A percentile compares a stretch with the other conserved stretches of the same genome.
Conservation (phyloP, 2,329 filamentous ascomycete species). For the Colletotrichum euphorbiae region DNA sequence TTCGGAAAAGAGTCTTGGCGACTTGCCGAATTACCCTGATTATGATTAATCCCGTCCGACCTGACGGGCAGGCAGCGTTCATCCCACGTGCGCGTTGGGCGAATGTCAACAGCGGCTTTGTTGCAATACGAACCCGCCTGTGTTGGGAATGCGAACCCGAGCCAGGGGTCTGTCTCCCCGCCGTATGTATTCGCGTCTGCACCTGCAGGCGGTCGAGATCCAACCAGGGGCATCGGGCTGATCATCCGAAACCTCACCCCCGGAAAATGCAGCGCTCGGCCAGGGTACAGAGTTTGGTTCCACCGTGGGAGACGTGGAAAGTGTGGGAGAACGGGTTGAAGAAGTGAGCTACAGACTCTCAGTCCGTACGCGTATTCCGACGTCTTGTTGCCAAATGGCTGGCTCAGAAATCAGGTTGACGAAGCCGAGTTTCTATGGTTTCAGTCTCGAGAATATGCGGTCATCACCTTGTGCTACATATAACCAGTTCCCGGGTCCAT, state of each 20-base stretch:
- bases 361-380: not conserved
- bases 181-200: not conserved
- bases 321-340: too few relatives aligned
- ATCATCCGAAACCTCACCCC: constrained; percentile 9
- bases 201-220: not conserved
- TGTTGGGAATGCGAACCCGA: not conserved
- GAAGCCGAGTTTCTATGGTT: not conserved
- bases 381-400: too few relatives aligned
- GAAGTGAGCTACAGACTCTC: not conserved
- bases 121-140: not conserved
- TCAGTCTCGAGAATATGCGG: not conserved
- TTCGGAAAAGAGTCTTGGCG: too few relatives aligned
- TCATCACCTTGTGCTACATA: not conserved
- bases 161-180: not conserved
- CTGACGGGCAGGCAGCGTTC: not conserved
- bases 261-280: constrained; percentile 4
- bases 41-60: too few relatives aligned
- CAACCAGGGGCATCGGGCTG: not conserved
- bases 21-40: too few relatives aligned
- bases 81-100: not conserved
- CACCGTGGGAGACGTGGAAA: too few relatives aligned
- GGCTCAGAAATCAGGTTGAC: too few relatives aligned
- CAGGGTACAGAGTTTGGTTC: not conserved
- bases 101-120: not conserved
- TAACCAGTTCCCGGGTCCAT: not conserved